These are phyloP conservation scores for Aspergillus bridgeri DNA, from an alignment of 495 filamentous ascomycete genomes.

Conservation along the genomic window DNA sequence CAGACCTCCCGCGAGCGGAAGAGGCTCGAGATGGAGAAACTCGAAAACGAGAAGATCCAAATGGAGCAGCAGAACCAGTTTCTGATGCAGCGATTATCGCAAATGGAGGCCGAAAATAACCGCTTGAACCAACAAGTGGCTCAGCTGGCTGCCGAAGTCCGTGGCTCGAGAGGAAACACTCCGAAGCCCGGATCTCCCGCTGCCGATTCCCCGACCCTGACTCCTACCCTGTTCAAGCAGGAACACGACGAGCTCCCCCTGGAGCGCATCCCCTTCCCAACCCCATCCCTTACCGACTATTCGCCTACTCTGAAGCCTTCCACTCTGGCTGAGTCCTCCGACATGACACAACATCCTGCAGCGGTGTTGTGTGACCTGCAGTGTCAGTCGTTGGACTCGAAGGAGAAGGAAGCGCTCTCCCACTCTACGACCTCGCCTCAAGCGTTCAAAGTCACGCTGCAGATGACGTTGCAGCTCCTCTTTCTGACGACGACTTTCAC, in stretches of 20 bases:
- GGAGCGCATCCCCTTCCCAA: conserved; percentile 48
- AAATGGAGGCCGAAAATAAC: conserved; percentile 63
- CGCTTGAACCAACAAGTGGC: conserved; percentile 63
- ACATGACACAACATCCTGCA: conserved; percentile 99
- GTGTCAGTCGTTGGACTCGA: conserved; percentile 87
- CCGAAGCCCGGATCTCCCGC: conserved; percentile 37
- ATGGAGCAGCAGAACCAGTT: conserved; percentile 68
- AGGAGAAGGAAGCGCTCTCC: conserved; percentile 49
- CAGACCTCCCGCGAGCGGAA: conserved; percentile 96
- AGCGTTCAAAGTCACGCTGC: conserved; percentile 40
- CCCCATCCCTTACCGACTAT: conserved; percentile 47
- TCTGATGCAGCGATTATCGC: conserved; percentile 60
- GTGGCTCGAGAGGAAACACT: conserved; percentile 44
- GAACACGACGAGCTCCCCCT: conserved; percentile 50
- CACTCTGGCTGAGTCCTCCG: conserved; percentile 66
- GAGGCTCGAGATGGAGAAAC: conserved; percentile 84
- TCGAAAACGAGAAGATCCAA: conserved; percentile 69
- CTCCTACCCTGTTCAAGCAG: conserved; percentile 53
- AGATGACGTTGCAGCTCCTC: conserved; percentile 51
- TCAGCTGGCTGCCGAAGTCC: conserved; percentile 58
- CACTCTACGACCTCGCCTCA: conserved; percentile 52
- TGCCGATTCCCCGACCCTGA: conserved; percentile 44
- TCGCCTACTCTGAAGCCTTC: conserved; percentile 49
- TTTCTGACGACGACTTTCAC: conserved; percentile 65
- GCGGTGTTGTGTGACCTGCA: conserved; percentile 99